Conservation (phyloP, 768 basidiomycete genomes). For the Trichaptum fuscoviolaceum region DNA sequence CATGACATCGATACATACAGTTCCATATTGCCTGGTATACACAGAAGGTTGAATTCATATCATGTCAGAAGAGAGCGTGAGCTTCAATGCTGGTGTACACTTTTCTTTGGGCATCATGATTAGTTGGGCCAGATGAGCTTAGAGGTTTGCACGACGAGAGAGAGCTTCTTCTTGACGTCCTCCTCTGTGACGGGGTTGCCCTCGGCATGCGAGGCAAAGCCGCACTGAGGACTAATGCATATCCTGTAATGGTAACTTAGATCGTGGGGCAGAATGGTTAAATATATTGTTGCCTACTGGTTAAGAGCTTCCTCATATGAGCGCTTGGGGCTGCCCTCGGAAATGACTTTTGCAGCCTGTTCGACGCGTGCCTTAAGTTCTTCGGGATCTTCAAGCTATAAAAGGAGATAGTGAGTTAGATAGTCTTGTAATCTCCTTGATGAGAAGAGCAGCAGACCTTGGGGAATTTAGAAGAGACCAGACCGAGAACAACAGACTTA, state of each 20-base stretch:
- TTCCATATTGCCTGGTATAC: background rate
- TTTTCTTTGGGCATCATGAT: background rate
- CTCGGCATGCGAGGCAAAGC: conserved; percentile 55
- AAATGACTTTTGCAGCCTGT: conserved; percentile 47
- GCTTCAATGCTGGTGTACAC: background rate
- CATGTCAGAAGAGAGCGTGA: background rate
- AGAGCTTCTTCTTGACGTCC: conserved; percentile 46
- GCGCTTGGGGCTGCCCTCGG: conserved; percentile 36
- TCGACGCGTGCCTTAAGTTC: conserved; percentile 45
- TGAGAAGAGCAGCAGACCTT: conserved; percentile 22
- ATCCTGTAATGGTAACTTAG: conserved; percentile 27
- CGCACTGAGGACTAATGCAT: conserved; percentile 58
- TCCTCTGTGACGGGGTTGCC: conserved; percentile 46
- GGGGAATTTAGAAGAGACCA: conserved; percentile 40
- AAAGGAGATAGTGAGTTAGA: conserved; percentile 12
- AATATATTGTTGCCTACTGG: conserved; percentile 35
- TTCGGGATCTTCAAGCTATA: conserved; percentile 46
- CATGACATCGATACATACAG: background rate
- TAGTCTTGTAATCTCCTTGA: conserved; percentile 21
- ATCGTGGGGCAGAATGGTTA: background rate
- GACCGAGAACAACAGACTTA: conserved; percentile 37
- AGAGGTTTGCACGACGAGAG: conserved; percentile 25
- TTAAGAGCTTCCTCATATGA: conserved; percentile 46
- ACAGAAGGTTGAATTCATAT: conserved; percentile 1
- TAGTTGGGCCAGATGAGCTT: background rate